Conservation (phyloP, 768 basidiomycete species). For the Termitomyces sp. region DNA sequence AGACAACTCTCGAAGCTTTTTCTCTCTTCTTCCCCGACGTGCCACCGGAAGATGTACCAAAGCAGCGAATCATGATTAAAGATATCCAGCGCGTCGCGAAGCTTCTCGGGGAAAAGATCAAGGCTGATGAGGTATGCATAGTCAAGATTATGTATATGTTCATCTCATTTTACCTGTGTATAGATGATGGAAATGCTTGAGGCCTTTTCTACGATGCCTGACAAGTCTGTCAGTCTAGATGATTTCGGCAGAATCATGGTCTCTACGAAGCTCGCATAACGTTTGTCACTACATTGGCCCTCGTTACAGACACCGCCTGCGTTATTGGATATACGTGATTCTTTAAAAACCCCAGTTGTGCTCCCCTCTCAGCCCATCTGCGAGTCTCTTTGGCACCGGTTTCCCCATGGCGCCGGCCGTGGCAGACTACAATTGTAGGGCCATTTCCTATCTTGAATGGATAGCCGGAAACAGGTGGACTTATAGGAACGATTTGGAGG, state of each 20-base stretch:
- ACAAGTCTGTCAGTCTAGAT: slow-evolving; percentile 58
- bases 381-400: slow-evolving; percentile 17
- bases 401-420: too few species aligned
- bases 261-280: slow-evolving; percentile 39
- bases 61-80: slow-evolving; percentile 55
- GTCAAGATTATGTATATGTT: not conserved
- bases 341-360: slow-evolving; percentile 15
- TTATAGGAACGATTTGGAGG: too few species aligned
- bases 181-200: slow-evolving; percentile 79
- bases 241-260: slow-evolving; percentile 80
- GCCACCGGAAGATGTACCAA: slow-evolving; percentile 35
- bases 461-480: too few species aligned
- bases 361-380: slow-evolving; percentile 8
- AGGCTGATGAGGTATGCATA: slow-evolving; percentile 60
- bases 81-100: slow-evolving; percentile 58
- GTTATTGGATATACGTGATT: too few species aligned
- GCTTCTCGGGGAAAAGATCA: slow-evolving; percentile 67
- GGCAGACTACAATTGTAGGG: too few species aligned
- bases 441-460: too few species aligned
- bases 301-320: too few species aligned
- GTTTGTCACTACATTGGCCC: not conserved
- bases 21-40: slow-evolving; percentile 68
- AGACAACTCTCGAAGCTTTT: slow-evolving; percentile 54
- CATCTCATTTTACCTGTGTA: not conserved
- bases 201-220: slow-evolving; percentile 64